phyloP scores from a whole-genome alignment of 1,284 basidiomycete species.

The Cystobasidium sp. region DNA sequence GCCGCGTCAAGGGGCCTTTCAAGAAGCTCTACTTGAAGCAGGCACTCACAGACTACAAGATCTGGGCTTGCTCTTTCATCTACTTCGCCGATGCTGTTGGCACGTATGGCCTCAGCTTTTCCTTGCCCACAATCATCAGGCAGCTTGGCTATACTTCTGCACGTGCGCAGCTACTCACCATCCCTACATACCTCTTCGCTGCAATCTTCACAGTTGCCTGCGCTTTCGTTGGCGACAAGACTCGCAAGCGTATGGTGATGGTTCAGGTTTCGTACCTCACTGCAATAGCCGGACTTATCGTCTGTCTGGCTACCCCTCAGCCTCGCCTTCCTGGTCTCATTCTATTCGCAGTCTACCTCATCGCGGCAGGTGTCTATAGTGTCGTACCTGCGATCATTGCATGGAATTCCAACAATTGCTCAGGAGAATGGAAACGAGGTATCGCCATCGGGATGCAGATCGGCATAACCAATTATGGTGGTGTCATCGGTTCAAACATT shows the following conservation, averaged over 20 bases:
- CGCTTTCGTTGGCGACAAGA: constrained; percentile 57
- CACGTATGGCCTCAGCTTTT: constrained; percentile 40
- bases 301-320: constrained; percentile 49
- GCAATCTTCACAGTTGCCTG: constrained; percentile 55
- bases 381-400: constrained; percentile 28
- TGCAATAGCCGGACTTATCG: constrained; percentile 57
- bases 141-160: constrained; percentile 63
- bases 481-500: constrained; percentile 40
- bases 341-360: constrained; percentile 42
- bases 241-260: constrained; percentile 55
- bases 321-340: constrained; percentile 41
- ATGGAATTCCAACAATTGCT: constrained; percentile 16
- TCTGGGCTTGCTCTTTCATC: constrained; percentile 33
- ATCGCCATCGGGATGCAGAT: constrained; percentile 41
- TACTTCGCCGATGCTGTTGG: constrained; percentile 43
- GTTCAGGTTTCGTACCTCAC: constrained; percentile 55
- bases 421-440: constrained; percentile 42
- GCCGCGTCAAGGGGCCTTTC: constrained; percentile 40
- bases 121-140: constrained; percentile 67
- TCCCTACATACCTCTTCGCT: constrained; percentile 60
- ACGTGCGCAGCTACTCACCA: constrained; percentile 67
- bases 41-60: constrained; percentile 42
- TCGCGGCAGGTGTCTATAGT: constrained; percentile 28
- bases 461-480: constrained; percentile 43
- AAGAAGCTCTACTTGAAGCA: constrained; percentile 37